phyloP scores from a whole-genome alignment of 2,329 filamentous ascomycete genomes.

The Penicillium sp. region DNA sequence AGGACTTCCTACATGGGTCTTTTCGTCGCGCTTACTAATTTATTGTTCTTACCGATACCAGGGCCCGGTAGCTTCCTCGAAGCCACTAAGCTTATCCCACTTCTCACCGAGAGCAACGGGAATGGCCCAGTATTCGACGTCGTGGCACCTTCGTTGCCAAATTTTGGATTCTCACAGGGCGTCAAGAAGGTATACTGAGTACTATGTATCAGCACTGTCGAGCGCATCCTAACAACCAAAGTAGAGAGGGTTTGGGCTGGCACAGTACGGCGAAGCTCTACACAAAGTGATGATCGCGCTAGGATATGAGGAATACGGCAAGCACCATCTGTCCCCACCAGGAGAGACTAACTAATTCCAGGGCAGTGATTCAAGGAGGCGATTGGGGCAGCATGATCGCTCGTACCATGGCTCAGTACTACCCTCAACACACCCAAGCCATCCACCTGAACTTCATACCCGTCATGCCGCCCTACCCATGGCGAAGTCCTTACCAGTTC shows the following conservation, averaged over 20 bases:
- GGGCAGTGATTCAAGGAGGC: conserved; percentile 57
- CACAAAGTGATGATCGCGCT: conserved; percentile 69
- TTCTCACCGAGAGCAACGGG: conserved; percentile 41
- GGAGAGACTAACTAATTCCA: conserved; percentile 2
- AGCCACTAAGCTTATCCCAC: conserved; percentile 43
- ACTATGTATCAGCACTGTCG: neutral
- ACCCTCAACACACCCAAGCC: conserved; percentile 58
- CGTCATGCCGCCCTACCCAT: conserved; percentile 51
- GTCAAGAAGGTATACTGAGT: conserved; percentile 33
- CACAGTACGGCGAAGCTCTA: conserved; percentile 63
- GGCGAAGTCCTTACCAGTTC: conserved; percentile 57
- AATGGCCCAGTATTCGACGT: conserved; percentile 52
- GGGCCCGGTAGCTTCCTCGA: conserved; percentile 68
- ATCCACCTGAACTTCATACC: conserved; percentile 62
- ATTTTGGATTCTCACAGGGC: conserved; percentile 56
- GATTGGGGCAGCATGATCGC: conserved; percentile 70
- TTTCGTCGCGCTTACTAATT: neutral
- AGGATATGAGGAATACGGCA: conserved; percentile 62
- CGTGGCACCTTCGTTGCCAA: conserved; percentile 56
- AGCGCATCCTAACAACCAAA: neutral
- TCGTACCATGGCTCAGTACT: conserved; percentile 59
- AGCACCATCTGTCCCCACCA: neutral
- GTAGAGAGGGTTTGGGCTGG: conserved; percentile 58
- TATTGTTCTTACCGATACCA: conserved; percentile 29
- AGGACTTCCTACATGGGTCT: conserved; percentile 9